Evolutionary conservation across 208 protist genomes (phyloP).

Genomic region (Willaertia magna): DNA sequence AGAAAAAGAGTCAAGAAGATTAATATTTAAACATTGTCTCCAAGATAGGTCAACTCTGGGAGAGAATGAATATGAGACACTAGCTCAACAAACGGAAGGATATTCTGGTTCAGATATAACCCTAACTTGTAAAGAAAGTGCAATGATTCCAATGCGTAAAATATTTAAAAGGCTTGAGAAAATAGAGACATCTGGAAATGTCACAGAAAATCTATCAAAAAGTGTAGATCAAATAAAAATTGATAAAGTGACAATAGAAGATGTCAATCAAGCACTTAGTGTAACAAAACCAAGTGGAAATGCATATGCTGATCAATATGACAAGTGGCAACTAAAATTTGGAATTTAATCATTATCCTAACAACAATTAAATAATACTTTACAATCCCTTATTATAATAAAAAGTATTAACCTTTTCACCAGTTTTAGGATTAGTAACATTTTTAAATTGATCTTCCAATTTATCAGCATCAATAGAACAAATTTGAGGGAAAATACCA

Average conservation of each 20-base stretch:
- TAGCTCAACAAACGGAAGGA: constrained; percentile 35
- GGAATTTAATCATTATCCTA: not conserved
- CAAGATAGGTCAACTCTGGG: not conserved
- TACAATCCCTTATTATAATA: constrained; percentile 10
- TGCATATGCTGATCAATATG: not conserved
- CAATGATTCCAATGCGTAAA: not conserved
- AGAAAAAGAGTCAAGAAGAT: constrained; percentile 40
- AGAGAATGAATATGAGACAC: constrained; percentile 24
- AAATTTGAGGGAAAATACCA: not conserved
- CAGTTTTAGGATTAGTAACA: not conserved
- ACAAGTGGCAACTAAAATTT: not conserved
- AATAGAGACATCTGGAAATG: not conserved
- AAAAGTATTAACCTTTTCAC: not conserved
- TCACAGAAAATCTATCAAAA: not conserved
- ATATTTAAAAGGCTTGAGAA: constrained; percentile 4
- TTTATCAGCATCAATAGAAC: not conserved
- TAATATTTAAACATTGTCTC: constrained; percentile 38
- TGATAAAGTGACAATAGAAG: not conserved
- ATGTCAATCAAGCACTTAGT: not conserved
- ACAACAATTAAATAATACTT: too few species aligned
- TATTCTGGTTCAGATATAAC: constrained; percentile 51
- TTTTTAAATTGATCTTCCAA: not conserved
- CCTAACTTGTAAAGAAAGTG: constrained; percentile 5
- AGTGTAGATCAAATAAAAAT: not conserved
- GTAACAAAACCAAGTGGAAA: not conserved